phyloP scores from a whole-genome alignment of 208 protist species.

The Herpetomonas samuelpessoai region DNA sequence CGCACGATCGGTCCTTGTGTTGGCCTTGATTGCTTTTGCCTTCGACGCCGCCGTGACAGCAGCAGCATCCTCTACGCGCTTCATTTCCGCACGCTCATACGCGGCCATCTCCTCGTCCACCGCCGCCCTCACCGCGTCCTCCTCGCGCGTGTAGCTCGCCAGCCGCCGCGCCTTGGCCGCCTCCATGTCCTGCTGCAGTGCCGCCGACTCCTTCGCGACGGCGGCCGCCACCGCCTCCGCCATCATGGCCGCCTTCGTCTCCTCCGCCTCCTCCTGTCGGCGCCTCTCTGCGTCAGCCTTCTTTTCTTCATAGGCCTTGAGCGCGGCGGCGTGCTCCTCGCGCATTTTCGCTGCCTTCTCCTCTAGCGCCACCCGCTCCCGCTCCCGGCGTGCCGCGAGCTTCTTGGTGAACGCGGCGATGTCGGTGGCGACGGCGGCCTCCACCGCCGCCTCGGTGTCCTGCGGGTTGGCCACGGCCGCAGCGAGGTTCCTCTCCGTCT shows the following conservation, averaged over 20 bases:
- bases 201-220: slow-evolving; percentile 28
- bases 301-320: slow-evolving; percentile 40
- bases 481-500: slow-evolving; percentile 24
- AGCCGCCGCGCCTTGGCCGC: slow-evolving; percentile 20
- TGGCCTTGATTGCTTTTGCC: too few relatives aligned
- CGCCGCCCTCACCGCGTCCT: slow-evolving; percentile 36
- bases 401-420: slow-evolving; percentile 46
- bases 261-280: slow-evolving; percentile 24
- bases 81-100: slow-evolving; percentile 32
- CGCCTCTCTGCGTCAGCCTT: slow-evolving; percentile 25
- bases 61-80: slow-evolving; percentile 21
- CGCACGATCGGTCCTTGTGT: too few relatives aligned
- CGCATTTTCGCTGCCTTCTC: slow-evolving; percentile 47
- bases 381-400: slow-evolving; percentile 29
- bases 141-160: slow-evolving; percentile 44
- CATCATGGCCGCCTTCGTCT: slow-evolving; percentile 41
- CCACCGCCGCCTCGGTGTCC: slow-evolving; percentile 29
- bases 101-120: slow-evolving; percentile 60
- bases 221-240: slow-evolving; percentile 25
- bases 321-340: slow-evolving; percentile 31
- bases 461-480: slow-evolving; percentile 14
- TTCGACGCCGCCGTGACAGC: slow-evolving; percentile 6
- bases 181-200: slow-evolving; percentile 25
- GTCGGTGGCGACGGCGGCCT: slow-evolving; percentile 49
- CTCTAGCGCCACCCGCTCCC: slow-evolving; percentile 36